Percentiles rank a stretch among this genome's conserved stretches.
Evolutionary conservation across 768 basidiomycete species (phyloP).

Genomic region (Lyophyllum semitale): DNA sequence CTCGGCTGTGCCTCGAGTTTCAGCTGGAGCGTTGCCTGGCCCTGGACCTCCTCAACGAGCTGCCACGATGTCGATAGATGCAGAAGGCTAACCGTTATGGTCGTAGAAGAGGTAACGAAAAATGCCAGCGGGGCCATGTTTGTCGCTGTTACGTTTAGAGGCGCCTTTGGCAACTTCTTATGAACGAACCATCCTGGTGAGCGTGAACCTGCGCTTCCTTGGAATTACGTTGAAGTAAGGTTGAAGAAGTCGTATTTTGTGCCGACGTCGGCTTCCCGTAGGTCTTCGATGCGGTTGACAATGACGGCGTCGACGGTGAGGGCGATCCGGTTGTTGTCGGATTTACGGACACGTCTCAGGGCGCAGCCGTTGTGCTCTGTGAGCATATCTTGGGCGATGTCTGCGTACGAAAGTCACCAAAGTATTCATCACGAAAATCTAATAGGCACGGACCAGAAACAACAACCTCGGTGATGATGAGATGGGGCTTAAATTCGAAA

Average conservation of each 20-base stretch:
- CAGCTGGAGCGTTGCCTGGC: too few relatives aligned
- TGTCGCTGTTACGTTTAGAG: too few relatives aligned
- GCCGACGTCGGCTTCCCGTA: constrained; percentile 90
- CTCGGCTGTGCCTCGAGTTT: too few relatives aligned
- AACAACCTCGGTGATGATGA: constrained; percentile 97
- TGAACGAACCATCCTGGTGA: too few relatives aligned
- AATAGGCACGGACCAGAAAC: constrained; percentile 72
- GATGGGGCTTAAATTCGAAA: constrained; percentile 91
- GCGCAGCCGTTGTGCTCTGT: constrained; percentile 88
- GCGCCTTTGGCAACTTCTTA: too few relatives aligned
- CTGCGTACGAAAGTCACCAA: constrained; percentile 36
- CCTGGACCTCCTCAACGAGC: too few relatives aligned
- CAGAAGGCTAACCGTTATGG: too few relatives aligned
- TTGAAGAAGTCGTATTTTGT: constrained; percentile 95
- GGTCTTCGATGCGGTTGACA: constrained; percentile 93
- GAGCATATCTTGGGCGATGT: constrained; percentile 91
- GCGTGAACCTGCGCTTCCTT: too few relatives aligned
- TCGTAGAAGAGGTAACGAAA: too few relatives aligned
- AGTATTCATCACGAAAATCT: background rate
- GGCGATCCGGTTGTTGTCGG: constrained; percentile 98
- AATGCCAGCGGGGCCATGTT: too few relatives aligned
- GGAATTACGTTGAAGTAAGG: too few relatives aligned
- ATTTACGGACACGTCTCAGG: constrained; percentile 95
- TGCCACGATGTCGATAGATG: too few relatives aligned
- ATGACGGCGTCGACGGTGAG: constrained; percentile 95